These are phyloP conservation scores for Spathaspora sp. DNA, from an alignment of 1,139 yeast genomes.

Conservation along the genomic window DNA sequence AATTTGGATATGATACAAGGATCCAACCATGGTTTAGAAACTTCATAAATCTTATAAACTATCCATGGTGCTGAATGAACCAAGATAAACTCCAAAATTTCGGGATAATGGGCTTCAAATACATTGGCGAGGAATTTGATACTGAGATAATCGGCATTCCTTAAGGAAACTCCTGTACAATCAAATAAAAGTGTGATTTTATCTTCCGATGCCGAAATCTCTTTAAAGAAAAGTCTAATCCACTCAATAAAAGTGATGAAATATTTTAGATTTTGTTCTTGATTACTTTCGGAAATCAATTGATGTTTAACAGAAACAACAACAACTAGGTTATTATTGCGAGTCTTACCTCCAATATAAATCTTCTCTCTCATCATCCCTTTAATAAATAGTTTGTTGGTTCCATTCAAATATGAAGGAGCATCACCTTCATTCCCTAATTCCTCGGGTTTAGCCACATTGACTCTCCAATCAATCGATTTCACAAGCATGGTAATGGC, in stretches of 20 bases:
- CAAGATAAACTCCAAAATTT: conserved; percentile 39
- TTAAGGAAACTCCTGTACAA: conserved; percentile 44
- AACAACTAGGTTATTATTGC: conserved; percentile 36
- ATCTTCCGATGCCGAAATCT: conserved; percentile 35
- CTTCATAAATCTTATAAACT: conserved; percentile 46
- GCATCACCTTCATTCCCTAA: conserved; percentile 43
- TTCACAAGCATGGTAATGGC: conserved; percentile 36
- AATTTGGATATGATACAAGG: conserved; percentile 48
- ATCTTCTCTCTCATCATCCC: conserved; percentile 41
- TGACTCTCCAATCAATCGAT: conserved; percentile 40
- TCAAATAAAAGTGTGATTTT: conserved; percentile 43
- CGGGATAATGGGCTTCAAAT: conserved; percentile 51
- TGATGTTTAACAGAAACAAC: conserved; percentile 42
- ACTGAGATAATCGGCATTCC: conserved; percentile 45
- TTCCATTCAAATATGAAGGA: conserved; percentile 29
- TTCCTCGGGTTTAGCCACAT: conserved; percentile 27
- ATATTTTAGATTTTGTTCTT: conserved; percentile 39
- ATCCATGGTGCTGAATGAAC: conserved; percentile 52
- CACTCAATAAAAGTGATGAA: conserved; percentile 42
- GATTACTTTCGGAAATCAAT: conserved; percentile 32
- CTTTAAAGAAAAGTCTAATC: conserved; percentile 37
- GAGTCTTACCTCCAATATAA: conserved; percentile 41
- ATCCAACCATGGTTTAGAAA: conserved; percentile 46
- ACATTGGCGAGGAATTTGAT: conserved; percentile 45
- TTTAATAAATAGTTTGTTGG: conserved; percentile 32